phyloP scores from a whole-genome alignment of 2,329 filamentous ascomycete genomes.

The Leptographium radiaticola region DNA sequence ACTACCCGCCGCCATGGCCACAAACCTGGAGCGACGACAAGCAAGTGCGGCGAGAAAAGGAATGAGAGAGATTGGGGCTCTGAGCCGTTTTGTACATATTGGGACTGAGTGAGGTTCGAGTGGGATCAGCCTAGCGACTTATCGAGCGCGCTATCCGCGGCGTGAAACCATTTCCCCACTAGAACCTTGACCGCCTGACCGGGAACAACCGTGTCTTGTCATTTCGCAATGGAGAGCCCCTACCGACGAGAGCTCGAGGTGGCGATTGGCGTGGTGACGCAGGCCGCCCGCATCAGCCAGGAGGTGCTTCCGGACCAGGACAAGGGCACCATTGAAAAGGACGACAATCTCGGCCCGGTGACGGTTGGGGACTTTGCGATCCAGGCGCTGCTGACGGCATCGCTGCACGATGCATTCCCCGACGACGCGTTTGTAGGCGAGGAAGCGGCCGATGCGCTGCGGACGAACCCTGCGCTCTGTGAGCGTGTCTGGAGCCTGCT shows the following conservation, averaged over 20 bases:
- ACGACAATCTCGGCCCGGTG: conserved; percentile 39
- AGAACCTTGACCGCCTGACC: too few species aligned
- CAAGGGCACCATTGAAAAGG: conserved; percentile 38
- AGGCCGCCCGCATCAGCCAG: conserved; percentile 35
- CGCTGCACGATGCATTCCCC: conserved; percentile 37
- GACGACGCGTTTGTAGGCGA: conserved; percentile 40
- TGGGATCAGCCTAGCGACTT: too few species aligned
- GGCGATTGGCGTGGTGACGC: conserved; percentile 28
- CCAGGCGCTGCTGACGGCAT: conserved; percentile 39
- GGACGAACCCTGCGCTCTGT: conserved; percentile 27
- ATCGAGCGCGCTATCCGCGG: too few species aligned
- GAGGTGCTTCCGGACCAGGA: conserved; percentile 32
- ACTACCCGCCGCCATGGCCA: conserved; percentile 3
- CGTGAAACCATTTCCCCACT: too few species aligned
- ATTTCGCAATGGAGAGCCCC: conserved; percentile 15
- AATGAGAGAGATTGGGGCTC: neutral
- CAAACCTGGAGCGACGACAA: conserved; percentile 8
- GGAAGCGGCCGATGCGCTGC: conserved; percentile 36
- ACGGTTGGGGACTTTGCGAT: conserved; percentile 48
- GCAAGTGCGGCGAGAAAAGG: conserved; percentile 7
- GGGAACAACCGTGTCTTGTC: too few species aligned
- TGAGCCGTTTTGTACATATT: neutral
- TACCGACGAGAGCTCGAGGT: conserved; percentile 29
- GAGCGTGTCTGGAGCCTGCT: conserved; percentile 35
- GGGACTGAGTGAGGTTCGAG: too few species aligned